phyloP scores from a whole-genome alignment of 1,284 basidiomycete genomes.

The Violaceomyces palustris region DNA sequence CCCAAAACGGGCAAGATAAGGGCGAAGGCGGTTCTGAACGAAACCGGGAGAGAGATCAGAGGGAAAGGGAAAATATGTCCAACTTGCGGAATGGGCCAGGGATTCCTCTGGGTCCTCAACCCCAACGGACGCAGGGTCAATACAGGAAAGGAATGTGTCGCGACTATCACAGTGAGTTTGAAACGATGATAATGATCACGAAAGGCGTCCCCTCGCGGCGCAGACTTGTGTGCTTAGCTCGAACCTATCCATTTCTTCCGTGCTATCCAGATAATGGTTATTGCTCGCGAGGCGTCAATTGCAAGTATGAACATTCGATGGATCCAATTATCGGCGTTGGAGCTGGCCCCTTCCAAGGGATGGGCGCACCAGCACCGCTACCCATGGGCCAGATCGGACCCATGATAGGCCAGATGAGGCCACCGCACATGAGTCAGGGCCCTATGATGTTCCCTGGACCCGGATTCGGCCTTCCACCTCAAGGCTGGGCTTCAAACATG shows the following conservation, averaged over 20 bases:
- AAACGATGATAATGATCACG: too few species aligned
- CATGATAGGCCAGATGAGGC: conserved; percentile 17
- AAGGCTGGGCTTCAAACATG: conserved; percentile 25
- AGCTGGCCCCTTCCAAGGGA: background rate
- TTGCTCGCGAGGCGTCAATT: conserved; percentile 80
- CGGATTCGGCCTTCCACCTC: conserved; percentile 21
- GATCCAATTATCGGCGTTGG: conserved; percentile 18
- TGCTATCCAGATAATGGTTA: conserved; percentile 61
- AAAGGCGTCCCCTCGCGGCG: too few species aligned
- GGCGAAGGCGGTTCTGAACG: too few species aligned
- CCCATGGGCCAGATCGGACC: conserved; percentile 17
- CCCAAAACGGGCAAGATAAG: too few species aligned
- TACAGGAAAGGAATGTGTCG: conserved; percentile 42
- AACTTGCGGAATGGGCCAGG: too few species aligned
- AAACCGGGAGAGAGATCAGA: too few species aligned
- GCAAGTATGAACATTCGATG: conserved; percentile 74
- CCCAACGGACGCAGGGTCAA: too few species aligned
- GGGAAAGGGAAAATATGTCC: too few species aligned
- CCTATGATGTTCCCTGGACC: conserved; percentile 31
- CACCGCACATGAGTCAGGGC: conserved; percentile 6
- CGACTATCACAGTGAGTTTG: conserved; percentile 42
- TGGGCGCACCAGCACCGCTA: conserved; percentile 8
- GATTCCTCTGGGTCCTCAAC: too few species aligned
- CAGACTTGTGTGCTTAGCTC: too few species aligned
- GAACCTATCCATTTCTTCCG: too few species aligned